Base-by-base conservation (phyloP, 139 green algal species). In the Nannochloris sp. region DNA sequence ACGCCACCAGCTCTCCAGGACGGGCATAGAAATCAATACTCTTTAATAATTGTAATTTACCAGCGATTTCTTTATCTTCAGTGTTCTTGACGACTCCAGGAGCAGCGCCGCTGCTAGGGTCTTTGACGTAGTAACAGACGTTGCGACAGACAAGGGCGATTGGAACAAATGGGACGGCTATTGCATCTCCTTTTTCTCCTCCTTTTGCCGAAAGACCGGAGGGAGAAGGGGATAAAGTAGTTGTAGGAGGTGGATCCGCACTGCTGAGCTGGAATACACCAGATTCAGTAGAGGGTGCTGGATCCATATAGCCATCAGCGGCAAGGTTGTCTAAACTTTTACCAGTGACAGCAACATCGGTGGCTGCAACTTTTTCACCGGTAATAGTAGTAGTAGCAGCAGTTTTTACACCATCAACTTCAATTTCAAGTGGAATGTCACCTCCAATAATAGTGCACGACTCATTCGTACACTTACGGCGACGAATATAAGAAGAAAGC, bases 71-170 rank as follows among this genome's bases (percentile, higher is more conserved):
- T 24, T 61, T 64, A 53, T 82, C 75, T 3, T 38, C 29, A 10
- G 19, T 53, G 67, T 48, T 68, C 30, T 78, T 74, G 14, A 72
- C 56, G 32, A 72, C 69, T 3, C 48, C 68, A 2, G 39, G 33
- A 23, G 68, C 48, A 30, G 67, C 59, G 33, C 68, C 72, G 24
- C 67, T 73, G 27, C 70, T 64, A 29, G 83, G 83, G 68, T 87
- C 83, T 25, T 77, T 59, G 10, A 89, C 83, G 51, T 79, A 87
- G 67, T 89, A 89, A 23, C 63, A 48, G 13, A 89, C 56, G 32
- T 85, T 46, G 25, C 72, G 36, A 70, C 83, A 88, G 9, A 87
- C 74, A 14, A 91, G 68, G 4, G 83, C 81, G 56, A 91, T 75
- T n/a, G 78, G 84, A 9, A 34, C 54, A 51, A 88, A 91, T 29